phyloP scores from a whole-genome alignment of 331 rosid genomes.

The Acacia pycnantha region DNA sequence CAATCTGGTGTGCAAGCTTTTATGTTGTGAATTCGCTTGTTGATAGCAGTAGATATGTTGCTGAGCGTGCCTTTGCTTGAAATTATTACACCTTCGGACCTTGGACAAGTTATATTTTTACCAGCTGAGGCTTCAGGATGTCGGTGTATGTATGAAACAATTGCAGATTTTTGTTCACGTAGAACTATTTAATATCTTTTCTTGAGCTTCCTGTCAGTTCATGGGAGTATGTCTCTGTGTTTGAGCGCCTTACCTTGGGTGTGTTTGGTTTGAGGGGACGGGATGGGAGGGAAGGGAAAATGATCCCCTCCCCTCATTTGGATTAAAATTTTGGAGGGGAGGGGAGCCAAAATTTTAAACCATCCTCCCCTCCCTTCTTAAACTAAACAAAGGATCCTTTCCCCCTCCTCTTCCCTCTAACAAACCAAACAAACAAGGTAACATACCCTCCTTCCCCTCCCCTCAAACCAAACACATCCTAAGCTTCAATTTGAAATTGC shows the following conservation, averaged over 20 bases:
- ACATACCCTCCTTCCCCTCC: too few relatives aligned
- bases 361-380: too few relatives aligned
- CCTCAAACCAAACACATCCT: too few relatives aligned
- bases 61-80: not conserved
- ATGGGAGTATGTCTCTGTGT: not conserved
- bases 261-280: too few relatives aligned
- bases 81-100: not conserved
- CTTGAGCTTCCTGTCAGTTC: slow-evolving; percentile 3
- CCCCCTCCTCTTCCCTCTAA: too few relatives aligned
- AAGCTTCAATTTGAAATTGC: not conserved
- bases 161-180: not conserved
- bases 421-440: too few relatives aligned
- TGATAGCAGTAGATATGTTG: not conserved
- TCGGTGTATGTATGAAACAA: not conserved
- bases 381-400: too few relatives aligned
- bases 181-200: not conserved
- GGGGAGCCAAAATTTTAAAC: too few relatives aligned
- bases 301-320: too few relatives aligned
- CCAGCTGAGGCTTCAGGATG: not conserved
- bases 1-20: not conserved
- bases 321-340: too few relatives aligned
- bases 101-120: not conserved
- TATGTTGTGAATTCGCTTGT: not conserved
- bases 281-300: too few relatives aligned
- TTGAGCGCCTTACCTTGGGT: not conserved